Evolutionary conservation across 192 early-diverging fungal species (phyloP), one percentile per base, ranked within the genome.

Genomic region (Umbelopsis isabellina): DNA sequence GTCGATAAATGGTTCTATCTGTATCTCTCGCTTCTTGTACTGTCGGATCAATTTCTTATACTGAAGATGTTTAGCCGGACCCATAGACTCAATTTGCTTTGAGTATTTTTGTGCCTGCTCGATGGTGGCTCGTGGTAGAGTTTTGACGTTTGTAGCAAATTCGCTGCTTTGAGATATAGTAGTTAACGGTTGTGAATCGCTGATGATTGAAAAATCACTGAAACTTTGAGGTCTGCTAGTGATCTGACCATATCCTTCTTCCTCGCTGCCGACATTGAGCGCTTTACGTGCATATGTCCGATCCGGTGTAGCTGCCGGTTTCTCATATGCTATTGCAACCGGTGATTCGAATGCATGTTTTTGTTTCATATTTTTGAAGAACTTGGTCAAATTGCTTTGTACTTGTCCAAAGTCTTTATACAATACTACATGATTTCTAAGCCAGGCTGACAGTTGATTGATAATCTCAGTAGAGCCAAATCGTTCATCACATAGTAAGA

Each of bases 401-500:
- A 66, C 80, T 21, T 72, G 55, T 20, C 76, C 84, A 61, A 85
- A 85, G 21, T 69, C 48, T 10, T 67, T 22, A 35, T 69, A 72
- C 0, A 44, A 68, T 55, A 48, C 75, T 20, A 77, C 79, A 13
- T 75, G 68, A 8, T 75, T 79, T 47, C 87, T 78, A 8, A 91
- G 83, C 92, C 92, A 93, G 12, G 72, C 75, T 2, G 92, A 91
- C 11, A 93, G 73, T 33, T 83, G 80, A 0, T 70, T 33, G 11
- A 81, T 73, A 46, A 81, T 85, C 8, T 70, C 49, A 0, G 77
- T 46, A 20, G 78, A 77, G 0, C 82, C 80, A 79, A 91, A 91
- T 6, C 89, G 73, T 37, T 72, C 64, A 22, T 82, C 81, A 8
- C 75, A 48, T 7, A 90, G 68, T 2, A 90, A 45, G 67, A 91